Conservation (phyloP, 805 yeast species). For the Teunomyces panamensis region DNA sequence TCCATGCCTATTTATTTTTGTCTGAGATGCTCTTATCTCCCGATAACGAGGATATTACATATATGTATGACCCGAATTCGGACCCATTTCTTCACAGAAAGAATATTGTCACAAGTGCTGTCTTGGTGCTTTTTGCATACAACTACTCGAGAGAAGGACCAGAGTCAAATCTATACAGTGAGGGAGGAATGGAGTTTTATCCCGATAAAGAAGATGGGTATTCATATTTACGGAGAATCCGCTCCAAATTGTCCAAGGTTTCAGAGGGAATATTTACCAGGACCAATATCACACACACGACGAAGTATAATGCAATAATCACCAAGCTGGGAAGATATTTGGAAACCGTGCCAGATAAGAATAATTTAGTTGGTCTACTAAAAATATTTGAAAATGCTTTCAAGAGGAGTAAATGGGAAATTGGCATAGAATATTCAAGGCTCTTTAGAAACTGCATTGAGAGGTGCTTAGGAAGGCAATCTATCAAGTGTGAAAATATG, state of each 20-base stretch:
- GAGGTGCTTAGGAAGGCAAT: constrained; percentile 50
- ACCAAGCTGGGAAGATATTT: constrained; percentile 40
- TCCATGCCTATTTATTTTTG: constrained; percentile 60
- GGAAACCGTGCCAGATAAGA: constrained; percentile 38
- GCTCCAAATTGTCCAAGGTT: constrained; percentile 36
- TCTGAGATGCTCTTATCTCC: constrained; percentile 61
- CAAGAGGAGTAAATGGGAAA: constrained; percentile 48
- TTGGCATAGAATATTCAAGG: constrained; percentile 55
- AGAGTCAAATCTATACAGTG: constrained; percentile 31
- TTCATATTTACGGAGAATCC: constrained; percentile 47
- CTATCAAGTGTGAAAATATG: constrained; percentile 51
- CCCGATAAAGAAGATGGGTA: constrained; percentile 49
- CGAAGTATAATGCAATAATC: constrained; percentile 41
- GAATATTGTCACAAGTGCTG: constrained; percentile 40
- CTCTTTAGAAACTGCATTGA: constrained; percentile 53
- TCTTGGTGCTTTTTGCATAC: constrained; percentile 52
- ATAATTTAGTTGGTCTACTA: constrained; percentile 56
- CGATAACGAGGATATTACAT: constrained; percentile 45
- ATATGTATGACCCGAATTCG: constrained; percentile 47
- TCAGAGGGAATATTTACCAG: constrained; percentile 22
- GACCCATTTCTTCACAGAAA: constrained; percentile 45
- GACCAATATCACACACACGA: constrained; percentile 14
- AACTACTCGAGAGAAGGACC: constrained; percentile 48
- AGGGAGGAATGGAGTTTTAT: constrained; percentile 12
- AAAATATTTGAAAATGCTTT: constrained; percentile 37